phyloP scores from a whole-genome alignment of 2,329 filamentous ascomycete species.

The Trichoderma koningiopsis region DNA sequence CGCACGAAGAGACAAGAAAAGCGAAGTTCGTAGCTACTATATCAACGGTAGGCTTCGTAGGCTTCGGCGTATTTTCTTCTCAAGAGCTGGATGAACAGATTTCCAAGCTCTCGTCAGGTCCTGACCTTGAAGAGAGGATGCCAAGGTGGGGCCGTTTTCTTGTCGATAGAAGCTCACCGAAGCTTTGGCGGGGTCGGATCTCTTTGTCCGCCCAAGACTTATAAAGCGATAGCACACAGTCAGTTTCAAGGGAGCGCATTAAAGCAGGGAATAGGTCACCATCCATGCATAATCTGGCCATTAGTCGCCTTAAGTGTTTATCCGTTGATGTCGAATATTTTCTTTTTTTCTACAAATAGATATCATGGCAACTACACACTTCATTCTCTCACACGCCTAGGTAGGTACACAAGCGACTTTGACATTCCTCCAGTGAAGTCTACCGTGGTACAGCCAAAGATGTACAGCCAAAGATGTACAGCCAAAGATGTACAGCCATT shows the following conservation, averaged over 20 bases:
- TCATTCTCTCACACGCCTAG: no score
- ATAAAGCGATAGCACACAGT: neutral
- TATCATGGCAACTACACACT: neutral
- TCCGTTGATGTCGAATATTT: neutral
- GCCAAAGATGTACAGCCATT: neutral
- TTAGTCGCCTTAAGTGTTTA: neutral
- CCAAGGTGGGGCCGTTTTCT: slow-evolving; percentile 17
- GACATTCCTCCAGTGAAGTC: neutral
- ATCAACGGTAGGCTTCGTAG: neutral
- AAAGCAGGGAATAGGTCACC: neutral
- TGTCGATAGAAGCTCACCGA: slow-evolving; percentile 19
- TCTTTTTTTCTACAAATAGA: neutral
- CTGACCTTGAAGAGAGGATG: neutral
- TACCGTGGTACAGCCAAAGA: slow-evolving; percentile 13
- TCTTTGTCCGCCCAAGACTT: neutral
- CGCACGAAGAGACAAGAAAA: neutral
- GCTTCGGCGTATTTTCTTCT: neutral
- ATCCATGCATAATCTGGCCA: neutral
- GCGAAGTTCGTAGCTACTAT: neutral
- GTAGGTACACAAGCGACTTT: no score
- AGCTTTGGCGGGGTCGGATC: slow-evolving; percentile 19
- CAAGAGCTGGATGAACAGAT: neutral
- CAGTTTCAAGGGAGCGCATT: neutral
- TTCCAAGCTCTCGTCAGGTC: neutral
- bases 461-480: neutral